phyloP scores from a whole-genome alignment of 257 asterid genomes.

The Fraxinus pennsylvanica region DNA sequence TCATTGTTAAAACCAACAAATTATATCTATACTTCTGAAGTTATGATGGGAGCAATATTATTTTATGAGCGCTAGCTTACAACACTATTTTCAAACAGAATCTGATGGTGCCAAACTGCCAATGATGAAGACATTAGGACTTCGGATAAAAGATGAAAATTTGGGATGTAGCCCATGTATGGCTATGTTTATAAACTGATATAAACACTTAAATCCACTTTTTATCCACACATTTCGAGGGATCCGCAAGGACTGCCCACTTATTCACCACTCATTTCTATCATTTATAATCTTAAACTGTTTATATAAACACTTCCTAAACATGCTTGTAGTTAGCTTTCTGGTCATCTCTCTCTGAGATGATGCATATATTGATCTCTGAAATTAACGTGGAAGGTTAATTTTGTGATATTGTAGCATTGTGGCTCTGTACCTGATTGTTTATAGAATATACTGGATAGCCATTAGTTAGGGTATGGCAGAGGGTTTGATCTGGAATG shows the following conservation, averaged over 20 bases:
- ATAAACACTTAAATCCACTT: too few relatives aligned
- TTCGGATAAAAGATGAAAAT: neutral
- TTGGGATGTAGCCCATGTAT: neutral
- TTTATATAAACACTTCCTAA: too few relatives aligned
- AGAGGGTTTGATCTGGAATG: too few relatives aligned
- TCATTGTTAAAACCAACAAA: neutral
- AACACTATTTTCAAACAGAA: constrained; percentile 9
- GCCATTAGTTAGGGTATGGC: too few relatives aligned
- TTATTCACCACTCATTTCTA: too few relatives aligned
- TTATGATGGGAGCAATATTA: neutral
- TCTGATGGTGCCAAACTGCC: neutral
- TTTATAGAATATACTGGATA: too few relatives aligned
- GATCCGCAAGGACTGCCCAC: too few relatives aligned
- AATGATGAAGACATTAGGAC: constrained; percentile 1
- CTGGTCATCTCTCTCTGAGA: too few relatives aligned
- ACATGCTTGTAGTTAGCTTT: too few relatives aligned
- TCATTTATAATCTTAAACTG: too few relatives aligned
- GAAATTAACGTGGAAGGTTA: neutral
- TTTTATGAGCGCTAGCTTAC: constrained; percentile 7
- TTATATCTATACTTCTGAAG: neutral
- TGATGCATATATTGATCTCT: neutral
- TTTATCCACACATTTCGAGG: too few relatives aligned
- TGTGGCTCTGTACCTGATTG: neutral
- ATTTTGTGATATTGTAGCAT: neutral
- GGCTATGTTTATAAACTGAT: too few relatives aligned